Percentiles rank a stretch among this genome's conserved stretches.
phyloP scores from a whole-genome alignment of 2,329 filamentous ascomycete genomes.

The Aciculosporium take region DNA sequence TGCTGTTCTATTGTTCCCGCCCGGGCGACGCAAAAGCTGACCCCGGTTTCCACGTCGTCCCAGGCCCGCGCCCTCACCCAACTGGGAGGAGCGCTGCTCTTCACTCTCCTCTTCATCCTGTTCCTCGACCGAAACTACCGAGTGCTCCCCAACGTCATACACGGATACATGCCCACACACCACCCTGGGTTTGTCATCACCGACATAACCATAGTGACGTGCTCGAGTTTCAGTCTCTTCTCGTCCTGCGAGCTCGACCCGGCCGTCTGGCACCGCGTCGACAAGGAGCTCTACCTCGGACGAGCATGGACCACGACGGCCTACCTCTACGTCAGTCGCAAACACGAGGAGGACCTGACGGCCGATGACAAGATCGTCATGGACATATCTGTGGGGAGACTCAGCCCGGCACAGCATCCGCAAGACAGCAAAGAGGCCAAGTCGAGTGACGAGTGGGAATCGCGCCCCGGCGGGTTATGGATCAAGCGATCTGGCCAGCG shows the following conservation, averaged over 20 bases:
- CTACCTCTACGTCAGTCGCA: conserved; percentile 69
- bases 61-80: conserved; percentile 60
- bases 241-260: conserved; percentile 63
- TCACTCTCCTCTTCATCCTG: conserved; percentile 59
- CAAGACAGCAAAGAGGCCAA: conserved; percentile 10
- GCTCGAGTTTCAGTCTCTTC: conserved; percentile 60
- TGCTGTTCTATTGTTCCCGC: too few relatives aligned
- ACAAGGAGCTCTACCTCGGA: conserved; percentile 78
- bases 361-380: conserved; percentile 64
- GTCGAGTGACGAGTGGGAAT: conserved; percentile 57
- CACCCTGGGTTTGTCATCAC: conserved; percentile 75
- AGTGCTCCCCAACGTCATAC: conserved; percentile 71
- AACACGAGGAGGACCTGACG: conserved; percentile 70
- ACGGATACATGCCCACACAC: conserved; percentile 75
- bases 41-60: too few relatives aligned
- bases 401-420: conserved; percentile 44
- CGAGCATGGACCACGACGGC: conserved; percentile 61
- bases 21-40: too few relatives aligned
- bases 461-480: conserved; percentile 65
- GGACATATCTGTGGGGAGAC: conserved; percentile 59
- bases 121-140: conserved; percentile 81
- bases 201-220: conserved; percentile 66
- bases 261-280: conserved; percentile 62
- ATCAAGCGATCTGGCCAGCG: conserved; percentile 59
- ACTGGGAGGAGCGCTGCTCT: conserved; percentile 48